Evolutionary conservation across 2,329 filamentous ascomycete species (phyloP).

Genomic region (Pseudogymnoascus destructans): DNA sequence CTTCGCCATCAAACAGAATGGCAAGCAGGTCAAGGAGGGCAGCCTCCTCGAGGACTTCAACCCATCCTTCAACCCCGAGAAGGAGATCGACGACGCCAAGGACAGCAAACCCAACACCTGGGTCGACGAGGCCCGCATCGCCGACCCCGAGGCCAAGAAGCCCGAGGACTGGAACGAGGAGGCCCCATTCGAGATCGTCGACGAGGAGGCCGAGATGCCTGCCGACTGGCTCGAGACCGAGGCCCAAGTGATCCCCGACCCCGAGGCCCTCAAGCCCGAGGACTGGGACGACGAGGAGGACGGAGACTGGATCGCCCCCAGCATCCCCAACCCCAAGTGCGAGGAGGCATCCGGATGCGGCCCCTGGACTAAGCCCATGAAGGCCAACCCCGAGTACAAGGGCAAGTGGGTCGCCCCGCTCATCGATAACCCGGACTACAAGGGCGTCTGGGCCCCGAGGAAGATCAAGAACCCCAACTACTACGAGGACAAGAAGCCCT

Average conservation of each 20-base stretch:
- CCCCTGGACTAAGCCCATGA: constrained; percentile 81
- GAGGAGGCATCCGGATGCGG: constrained; percentile 87
- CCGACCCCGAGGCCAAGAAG: constrained; percentile 88
- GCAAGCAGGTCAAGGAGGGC: constrained; percentile 75
- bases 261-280: constrained; percentile 92
- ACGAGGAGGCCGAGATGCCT: constrained; percentile 80
- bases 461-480: constrained; percentile 96
- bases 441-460: constrained; percentile 84
- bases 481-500: constrained; percentile 92
- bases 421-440: constrained; percentile 97
- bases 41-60: constrained; percentile 87
- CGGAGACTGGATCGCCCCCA: constrained; percentile 88
- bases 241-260: constrained; percentile 70
- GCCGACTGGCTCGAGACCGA: constrained; percentile 95
- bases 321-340: constrained; percentile 91
- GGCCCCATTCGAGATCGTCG: constrained; percentile 88
- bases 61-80: constrained; percentile 82
- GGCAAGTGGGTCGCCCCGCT: constrained; percentile 91
- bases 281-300: constrained; percentile 99
- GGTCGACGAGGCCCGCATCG: constrained; percentile 85
- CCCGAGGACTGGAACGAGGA: constrained; percentile 99
- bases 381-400: constrained; percentile 94
- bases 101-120: constrained; percentile 91
- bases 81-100: constrained; percentile 89
- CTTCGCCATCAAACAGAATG: constrained; percentile 84